A percentile compares a stretch with the other conserved stretches of the same genome.
Conservation (phyloP, 306 rosid species). For the Vicia sativa region DNA sequence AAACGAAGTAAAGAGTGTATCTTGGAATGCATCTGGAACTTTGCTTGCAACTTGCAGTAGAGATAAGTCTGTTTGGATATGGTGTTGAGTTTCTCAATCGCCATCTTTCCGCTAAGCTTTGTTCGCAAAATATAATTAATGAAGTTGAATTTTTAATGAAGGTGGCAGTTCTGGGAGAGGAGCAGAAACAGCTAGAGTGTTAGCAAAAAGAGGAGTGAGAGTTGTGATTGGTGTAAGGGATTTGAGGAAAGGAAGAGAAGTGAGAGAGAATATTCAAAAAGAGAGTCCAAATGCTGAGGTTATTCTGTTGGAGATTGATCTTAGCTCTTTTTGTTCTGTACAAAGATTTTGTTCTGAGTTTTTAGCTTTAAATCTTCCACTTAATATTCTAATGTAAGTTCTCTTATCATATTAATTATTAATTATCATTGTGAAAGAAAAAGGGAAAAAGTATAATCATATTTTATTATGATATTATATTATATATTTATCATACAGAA, state of each 20-base stretch:
- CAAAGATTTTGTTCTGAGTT: slow-evolving; percentile 76
- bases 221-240: too few relatives aligned
- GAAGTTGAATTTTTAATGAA: slow-evolving; percentile 34
- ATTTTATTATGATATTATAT: too few relatives aligned
- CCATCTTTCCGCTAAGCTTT: too few relatives aligned
- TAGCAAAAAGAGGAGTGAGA: slow-evolving; percentile 94
- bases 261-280: slow-evolving; percentile 58
- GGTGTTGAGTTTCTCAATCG: too few relatives aligned
- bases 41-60: slow-evolving; percentile 87
- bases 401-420: too few relatives aligned
- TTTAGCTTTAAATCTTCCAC: slow-evolving; percentile 74
- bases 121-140: neutral
- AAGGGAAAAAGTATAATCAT: too few relatives aligned
- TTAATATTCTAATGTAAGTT: slow-evolving; percentile 83
- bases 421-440: too few relatives aligned
- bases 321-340: slow-evolving; percentile 77
- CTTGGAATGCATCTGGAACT: slow-evolving; percentile 86
- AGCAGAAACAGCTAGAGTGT: slow-evolving; percentile 88
- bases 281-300: slow-evolving; percentile 77
- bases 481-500: too few relatives aligned
- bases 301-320: slow-evolving; percentile 73
- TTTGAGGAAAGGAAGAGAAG: slow-evolving; percentile 62
- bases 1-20: slow-evolving; percentile 78
- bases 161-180: slow-evolving; percentile 95
- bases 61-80: slow-evolving; percentile 94